Conservation (phyloP, 2,329 filamentous ascomycete species). For the Hypoxylon sp. region DNA sequence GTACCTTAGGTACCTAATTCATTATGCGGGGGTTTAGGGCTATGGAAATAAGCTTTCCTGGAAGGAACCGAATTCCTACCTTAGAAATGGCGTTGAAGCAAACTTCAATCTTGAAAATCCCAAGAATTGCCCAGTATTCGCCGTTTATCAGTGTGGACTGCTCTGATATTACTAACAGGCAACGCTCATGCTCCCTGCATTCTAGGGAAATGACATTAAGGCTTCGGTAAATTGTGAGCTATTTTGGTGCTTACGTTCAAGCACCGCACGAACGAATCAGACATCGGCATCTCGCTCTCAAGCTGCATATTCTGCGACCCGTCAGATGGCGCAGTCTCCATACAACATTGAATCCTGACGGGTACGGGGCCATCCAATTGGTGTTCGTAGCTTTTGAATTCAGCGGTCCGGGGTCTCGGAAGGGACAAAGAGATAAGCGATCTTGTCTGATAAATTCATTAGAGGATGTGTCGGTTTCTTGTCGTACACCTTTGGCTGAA, state of each 20-base stretch:
- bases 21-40: conserved; percentile 1
- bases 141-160: neutral
- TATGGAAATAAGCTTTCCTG: neutral
- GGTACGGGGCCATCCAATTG: conserved; percentile 6
- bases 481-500: neutral
- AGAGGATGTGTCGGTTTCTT: neutral
- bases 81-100: neutral
- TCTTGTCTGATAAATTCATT: conserved; percentile 10
- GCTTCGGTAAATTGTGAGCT: neutral
- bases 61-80: neutral
- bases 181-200: neutral
- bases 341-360: neutral
- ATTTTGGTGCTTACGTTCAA: conserved; percentile 7
- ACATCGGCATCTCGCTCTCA: neutral
- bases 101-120: neutral
- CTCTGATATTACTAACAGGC: neutral
- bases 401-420: conserved; percentile 9
- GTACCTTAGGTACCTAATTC: neutral
- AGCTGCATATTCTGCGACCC: conserved; percentile 4
- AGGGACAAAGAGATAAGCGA: conserved; percentile 17
- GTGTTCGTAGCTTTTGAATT: neutral
- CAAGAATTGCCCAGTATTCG: neutral
- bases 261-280: conserved; percentile 7
- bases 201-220: conserved; percentile 18
- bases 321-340: conserved; percentile 11